A percentile compares a stretch with the other conserved stretches of the same genome.
Evolutionary conservation across 2,329 filamentous ascomycete species (phyloP).

Genomic region (Thermothelomyces thermophilus): DNA sequence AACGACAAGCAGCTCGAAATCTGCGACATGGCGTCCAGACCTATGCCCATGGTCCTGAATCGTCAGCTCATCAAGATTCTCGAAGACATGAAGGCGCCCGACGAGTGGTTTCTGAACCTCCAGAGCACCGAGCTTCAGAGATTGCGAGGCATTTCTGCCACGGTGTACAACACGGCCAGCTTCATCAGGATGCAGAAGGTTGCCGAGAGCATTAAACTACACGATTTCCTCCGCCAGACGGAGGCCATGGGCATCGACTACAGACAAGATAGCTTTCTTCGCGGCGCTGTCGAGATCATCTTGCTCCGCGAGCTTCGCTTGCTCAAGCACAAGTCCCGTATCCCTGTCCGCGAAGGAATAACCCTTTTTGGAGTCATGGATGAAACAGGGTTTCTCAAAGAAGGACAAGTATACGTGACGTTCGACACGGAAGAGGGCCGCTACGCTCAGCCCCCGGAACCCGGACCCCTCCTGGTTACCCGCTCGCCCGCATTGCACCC

Average conservation of each 20-base stretch:
- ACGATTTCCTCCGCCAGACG: constrained; percentile 55
- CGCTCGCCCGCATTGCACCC: constrained; percentile 77
- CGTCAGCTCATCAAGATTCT: constrained; percentile 79
- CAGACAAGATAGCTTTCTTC: constrained; percentile 60
- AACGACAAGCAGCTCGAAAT: constrained; percentile 55
- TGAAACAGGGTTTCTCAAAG: constrained; percentile 61
- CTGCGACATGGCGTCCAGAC: constrained; percentile 60
- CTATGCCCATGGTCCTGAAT: constrained; percentile 66
- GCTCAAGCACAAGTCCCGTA: constrained; percentile 72
- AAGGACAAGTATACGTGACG: constrained; percentile 62
- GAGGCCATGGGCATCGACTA: constrained; percentile 56
- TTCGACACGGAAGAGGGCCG: constrained; percentile 22
- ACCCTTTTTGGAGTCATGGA: constrained; percentile 81
- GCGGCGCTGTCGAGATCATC: constrained; percentile 61
- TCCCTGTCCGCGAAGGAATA: constrained; percentile 62
- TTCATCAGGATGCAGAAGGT: constrained; percentile 60
- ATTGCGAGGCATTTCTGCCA: constrained; percentile 53
- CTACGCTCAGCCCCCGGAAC: constrained; percentile 19
- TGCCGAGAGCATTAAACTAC: constrained; percentile 48
- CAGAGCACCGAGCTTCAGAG: constrained; percentile 57
- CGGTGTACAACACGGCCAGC: constrained; percentile 53
- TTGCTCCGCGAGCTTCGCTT: constrained; percentile 64
- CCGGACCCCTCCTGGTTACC: constrained; percentile 56
- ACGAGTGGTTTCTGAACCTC: constrained; percentile 54
- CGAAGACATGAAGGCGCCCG: constrained; percentile 63